Evolutionary conservation across 202 grass and related monocot genomes (phyloP), one percentile per base, ranked within the genome.

Genomic region (Carex sylvatica): DNA sequence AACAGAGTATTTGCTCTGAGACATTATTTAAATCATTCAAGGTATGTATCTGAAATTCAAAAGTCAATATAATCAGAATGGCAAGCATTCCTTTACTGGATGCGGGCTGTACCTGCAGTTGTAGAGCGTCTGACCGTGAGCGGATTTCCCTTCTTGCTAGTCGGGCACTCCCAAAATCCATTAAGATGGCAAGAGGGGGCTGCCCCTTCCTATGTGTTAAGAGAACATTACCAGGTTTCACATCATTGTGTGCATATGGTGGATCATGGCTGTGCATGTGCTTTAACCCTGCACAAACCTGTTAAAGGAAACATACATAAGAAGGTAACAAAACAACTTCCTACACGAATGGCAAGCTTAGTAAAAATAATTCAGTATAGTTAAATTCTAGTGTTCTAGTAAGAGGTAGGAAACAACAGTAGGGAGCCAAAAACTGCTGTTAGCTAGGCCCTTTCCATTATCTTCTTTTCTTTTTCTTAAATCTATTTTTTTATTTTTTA

Each of bases 161-260:
- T 40, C 91, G 78, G 59, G 96, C 83, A 89, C 96, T 99, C 83
- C 96, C 96, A 90, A 99, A 99, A 88, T 99, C 96, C 96, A 99
- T 99, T 86, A 99, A 89, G 79, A 87, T 95, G 68, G 91, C 89
- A 89, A 95, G 42, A 88, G 89, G 93, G 52, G 91, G 70, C 83
- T 92, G 91, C 35, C 90, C 89, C 85, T 89, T 98, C 84, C 9
- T 88, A 47, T 82, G 80, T n/a, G 96, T 95, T 89, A 98, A 83
- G 79, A 98, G 91, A 90, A 98, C 88, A 86, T 98, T 98, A 80
- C 91, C 96, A 89, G 91, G 92, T 91, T 98, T 98, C 24, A 98
- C 96, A 84, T 95, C 96, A 59, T 98, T 98, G 86, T 98, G 96
- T 63, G 96, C 96, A 82, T 98, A 98, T 76, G 96, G 87, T 75